A percentile compares a stretch with the other conserved stretches of the same genome.
Conservation (phyloP, 768 basidiomycete genomes). For the Lactarius trivialis region DNA sequence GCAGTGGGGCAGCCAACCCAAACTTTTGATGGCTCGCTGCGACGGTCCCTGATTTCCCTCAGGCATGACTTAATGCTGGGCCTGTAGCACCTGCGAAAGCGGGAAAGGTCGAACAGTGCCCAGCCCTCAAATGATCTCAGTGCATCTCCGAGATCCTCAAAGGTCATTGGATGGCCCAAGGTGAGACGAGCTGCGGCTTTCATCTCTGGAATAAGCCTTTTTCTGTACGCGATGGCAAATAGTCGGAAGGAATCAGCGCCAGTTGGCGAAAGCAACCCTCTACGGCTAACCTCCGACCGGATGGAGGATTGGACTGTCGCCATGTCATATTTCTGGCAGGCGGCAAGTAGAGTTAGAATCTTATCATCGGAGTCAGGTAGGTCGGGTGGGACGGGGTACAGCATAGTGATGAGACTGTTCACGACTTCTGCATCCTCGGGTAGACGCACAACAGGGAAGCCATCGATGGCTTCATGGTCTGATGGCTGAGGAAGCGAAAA, state of each 20-base stretch:
- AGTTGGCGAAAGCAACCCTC: too few relatives aligned
- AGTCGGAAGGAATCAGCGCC: background rate
- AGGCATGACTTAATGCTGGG: background rate
- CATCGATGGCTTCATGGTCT: background rate
- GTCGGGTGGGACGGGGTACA: background rate
- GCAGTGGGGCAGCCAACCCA: background rate
- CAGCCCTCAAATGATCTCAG: background rate
- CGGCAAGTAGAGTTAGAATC: background rate
- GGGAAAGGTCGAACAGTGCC: background rate
- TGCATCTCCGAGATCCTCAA: constrained; percentile 19
- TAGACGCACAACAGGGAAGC: background rate
- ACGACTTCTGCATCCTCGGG: constrained; percentile 1
- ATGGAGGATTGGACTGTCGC: too few relatives aligned
- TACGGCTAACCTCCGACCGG: too few relatives aligned
- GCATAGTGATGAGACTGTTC: too few relatives aligned
- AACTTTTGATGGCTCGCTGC: too few relatives aligned
- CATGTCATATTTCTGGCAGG: too few relatives aligned
- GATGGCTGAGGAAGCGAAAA: background rate
- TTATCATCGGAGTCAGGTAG: background rate
- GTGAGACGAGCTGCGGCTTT: too few relatives aligned
- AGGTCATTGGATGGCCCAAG: background rate
- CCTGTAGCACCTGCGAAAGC: background rate
- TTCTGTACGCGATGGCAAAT: background rate
- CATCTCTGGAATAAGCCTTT: too few relatives aligned
- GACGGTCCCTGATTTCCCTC: background rate